Base-by-base conservation (phyloP, 2,329 filamentous ascomycete genomes). In the Alternaria sp. region DNA sequence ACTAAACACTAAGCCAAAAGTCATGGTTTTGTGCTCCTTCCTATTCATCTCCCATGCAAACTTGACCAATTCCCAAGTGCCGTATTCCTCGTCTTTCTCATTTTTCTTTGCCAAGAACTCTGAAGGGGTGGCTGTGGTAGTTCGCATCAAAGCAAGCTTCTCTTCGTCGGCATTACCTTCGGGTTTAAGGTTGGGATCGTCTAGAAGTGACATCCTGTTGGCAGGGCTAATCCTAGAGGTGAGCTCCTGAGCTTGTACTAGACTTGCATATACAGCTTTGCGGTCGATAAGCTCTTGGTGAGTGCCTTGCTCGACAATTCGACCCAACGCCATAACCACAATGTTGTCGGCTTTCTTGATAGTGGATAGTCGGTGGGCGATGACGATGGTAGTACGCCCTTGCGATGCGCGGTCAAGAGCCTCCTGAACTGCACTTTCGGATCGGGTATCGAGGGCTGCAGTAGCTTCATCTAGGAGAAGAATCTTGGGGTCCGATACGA, bases 291-390 rank as follows among this genome's bases (percentile, higher is more conserved):
- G 84, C 13, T 90, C 84, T 58, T 94, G 86, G 74, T 98, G 95
- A 0, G 87, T 93, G 51, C 95, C 95, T 77, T 97, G 93, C 78
- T 99, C 95, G 11, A 96, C 84, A 59, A 99, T 96, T n/a, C 84
- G 81, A 11, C 95, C 95, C 60, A 88, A 80, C 4, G 88, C 85
- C 89, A 99, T 94, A 63, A 97, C 94, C 11, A 98, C 91, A 67
- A 99, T 99, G 71, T 97, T 97, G 77, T 98, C 90, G 0, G 94
- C 94, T 63, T 93, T 89, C 77, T 88, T 93, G 80, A 99, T 97
- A 5, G 95, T 99, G 0, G 93, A 97, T 8, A 99, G 83, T 67
- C 94, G 89, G 80, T 99, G 95, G 41, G 95, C 95, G 77, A 99
- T 98, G 6, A 93, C 91, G 68, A 98, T 97, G 2, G 95, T 98